Evolutionary conservation across 129 eudicot genomes (phyloP), one percentile per base, ranked within the genome.

Genomic region (Glebionis coronaria): DNA sequence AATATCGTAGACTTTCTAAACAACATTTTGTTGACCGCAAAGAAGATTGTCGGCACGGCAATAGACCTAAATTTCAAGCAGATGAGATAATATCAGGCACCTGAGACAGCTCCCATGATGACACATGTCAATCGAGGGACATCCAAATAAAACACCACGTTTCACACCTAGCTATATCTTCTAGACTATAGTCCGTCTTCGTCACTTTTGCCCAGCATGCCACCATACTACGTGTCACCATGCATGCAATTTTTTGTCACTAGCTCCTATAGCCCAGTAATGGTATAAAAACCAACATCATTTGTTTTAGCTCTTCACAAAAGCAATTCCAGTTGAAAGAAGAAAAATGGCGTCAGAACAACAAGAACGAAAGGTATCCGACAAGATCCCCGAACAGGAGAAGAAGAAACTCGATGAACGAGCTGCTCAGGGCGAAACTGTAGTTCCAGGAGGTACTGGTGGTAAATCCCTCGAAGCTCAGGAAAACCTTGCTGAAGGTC

Each of bases 391-490:
- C 21, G 72, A 76, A 2, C 54, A 76, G 47, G 76, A 76, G 76
- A 70, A 76, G 14, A 76, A 56, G 62, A 58, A 63, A 2, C 76
- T 76, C 23, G 81, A 76, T 45, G 52, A 76, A 49, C 71, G 81
- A 25, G 76, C 76, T 9, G 76, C 81, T 20, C 61, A 63, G 12
- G 81, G 81, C 5, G 81, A 76, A 44, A 73, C 79, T 15, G 65
- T 74, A 6, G 71, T 67, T 44, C 67, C 76, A 5, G 70, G 75
- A 7, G 79, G 83, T 12, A 65, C 74, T 9, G 63, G 75, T 53
- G 83, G 78, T 14, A 73, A 67, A 47, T 46, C 65, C 44, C 75
- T 74, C 3, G 76, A 79, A 66, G 79, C 78, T 31, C 81, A 76
- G 14, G 81, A 70, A 63, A 76, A 61, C 27, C 81, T 76, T 19